Evolutionary conservation across 805 yeast genomes (phyloP).

Genomic region (Clavispora fructus): DNA sequence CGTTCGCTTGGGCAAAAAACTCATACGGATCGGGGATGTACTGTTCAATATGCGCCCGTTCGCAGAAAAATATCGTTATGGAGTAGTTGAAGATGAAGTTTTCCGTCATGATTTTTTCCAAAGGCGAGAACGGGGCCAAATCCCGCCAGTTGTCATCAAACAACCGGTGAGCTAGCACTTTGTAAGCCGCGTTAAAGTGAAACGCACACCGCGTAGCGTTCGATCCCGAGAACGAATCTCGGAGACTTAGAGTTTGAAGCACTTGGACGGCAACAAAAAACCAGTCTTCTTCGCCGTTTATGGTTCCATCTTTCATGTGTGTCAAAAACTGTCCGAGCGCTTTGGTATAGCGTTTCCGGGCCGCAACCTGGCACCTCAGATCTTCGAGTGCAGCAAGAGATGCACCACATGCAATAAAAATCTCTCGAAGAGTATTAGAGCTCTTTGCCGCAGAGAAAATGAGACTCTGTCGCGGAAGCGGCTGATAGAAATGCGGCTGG

Average conservation of each 20-base stretch:
- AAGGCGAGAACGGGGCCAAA: constrained; percentile 1
- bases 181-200: constrained; percentile 12
- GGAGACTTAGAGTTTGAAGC: constrained; percentile 10
- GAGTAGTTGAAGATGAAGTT: constrained; percentile 14
- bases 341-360: constrained; percentile 6
- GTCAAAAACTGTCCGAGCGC: constrained; percentile 7
- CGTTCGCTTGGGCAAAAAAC: constrained; percentile 5
- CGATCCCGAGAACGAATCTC: constrained; percentile 7
- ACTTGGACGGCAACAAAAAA: constrained; percentile 15
- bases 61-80: constrained; percentile 12
- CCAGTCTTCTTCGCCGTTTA: constrained; percentile 11
- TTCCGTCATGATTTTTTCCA: constrained; percentile 11
- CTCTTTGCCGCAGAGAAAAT: constrained; percentile 8
- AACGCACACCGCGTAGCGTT: constrained; percentile 14
- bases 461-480: constrained; percentile 2
- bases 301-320: constrained; percentile 3
- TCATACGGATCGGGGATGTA: constrained; percentile 12
- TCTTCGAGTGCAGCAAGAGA: constrained; percentile 9
- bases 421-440: constrained; percentile 6
- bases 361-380: constrained; percentile 2
- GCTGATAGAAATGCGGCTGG: constrained; percentile 7
- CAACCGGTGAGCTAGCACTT: constrained; percentile 1
- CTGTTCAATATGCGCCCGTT: constrained; percentile 4
- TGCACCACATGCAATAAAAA: constrained; percentile 14
- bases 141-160: neutral